These are phyloP conservation scores for Penicillium freii DNA, from an alignment of 2,329 filamentous ascomycete species.

Conservation along the genomic window DNA sequence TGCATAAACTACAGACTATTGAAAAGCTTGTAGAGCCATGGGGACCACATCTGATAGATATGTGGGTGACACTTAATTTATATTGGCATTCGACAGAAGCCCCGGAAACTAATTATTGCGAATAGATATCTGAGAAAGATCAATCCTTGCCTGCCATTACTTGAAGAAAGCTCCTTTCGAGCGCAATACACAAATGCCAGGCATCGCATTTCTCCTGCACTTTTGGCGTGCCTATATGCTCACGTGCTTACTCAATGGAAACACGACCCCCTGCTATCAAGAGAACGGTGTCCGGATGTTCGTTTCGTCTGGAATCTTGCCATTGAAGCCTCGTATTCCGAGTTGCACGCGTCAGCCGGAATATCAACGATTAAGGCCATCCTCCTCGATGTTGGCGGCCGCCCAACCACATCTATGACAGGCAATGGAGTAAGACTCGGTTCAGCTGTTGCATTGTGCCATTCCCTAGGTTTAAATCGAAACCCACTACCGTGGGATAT, in stretches of 20 bases:
- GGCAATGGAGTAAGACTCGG: conserved; percentile 55
- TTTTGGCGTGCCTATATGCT: conserved; percentile 54
- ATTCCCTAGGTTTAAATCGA: conserved; percentile 56
- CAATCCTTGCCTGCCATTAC: conserved; percentile 54
- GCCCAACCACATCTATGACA: conserved; percentile 55
- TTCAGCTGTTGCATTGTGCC: conserved; percentile 52
- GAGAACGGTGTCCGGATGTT: conserved; percentile 48
- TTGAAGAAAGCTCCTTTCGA: conserved; percentile 52
- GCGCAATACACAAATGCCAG: conserved; percentile 43
- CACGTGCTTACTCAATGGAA: conserved; percentile 54
- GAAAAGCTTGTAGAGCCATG: conserved; percentile 48
- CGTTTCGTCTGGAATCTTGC: conserved; percentile 60
- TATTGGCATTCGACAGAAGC: neutral
- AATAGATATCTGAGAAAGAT: conserved; percentile 50
- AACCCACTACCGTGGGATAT: conserved; percentile 55
- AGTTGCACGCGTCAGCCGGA: conserved; percentile 54
- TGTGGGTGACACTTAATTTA: conserved; percentile 1
- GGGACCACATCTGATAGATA: neutral
- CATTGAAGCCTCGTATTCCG: conserved; percentile 54
- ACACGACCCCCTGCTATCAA: conserved; percentile 35
- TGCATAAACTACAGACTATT: conserved; percentile 38
- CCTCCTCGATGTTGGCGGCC: conserved; percentile 55
- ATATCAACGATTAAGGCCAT: conserved; percentile 55
- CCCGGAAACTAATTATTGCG: neutral
- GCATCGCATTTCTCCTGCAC: conserved; percentile 50